Base-by-base conservation (phyloP, 306 rosid species). In the Cajanus cajan region DNA sequence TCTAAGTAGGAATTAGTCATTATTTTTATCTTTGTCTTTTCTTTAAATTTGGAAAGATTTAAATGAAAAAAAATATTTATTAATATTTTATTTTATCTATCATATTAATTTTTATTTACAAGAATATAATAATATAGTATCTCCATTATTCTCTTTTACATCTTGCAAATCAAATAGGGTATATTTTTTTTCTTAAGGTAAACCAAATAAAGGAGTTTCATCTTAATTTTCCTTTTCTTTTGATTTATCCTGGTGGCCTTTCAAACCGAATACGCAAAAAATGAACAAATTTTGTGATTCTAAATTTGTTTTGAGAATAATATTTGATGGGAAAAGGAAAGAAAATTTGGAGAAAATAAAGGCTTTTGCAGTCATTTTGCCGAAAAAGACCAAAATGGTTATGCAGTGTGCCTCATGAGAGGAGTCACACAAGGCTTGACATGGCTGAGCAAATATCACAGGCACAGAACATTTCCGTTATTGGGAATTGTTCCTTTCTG, bases 401-500 rank as follows among this genome's bases (percentile, higher is more conserved):
- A 28, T 13, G 6, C 70, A 37, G 31, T 16, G 31, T 16, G 70
- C 70, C 43, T 64, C 15, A 64, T 64, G 24, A 37, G 31, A 1
- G 71, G 71, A 64, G 28, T 64, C 71, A 64, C 24, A 62, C 6
- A 57, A 24, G 64, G 37, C 64, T n/a, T 59, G 67, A 59, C 21
- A 59, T 25, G 37, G 36, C 67, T 52, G 45, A 54, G 44, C 36
- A 67, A 68, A 14, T 14, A 68, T 68, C 33, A 25, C 39, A 74
- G 12, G 44, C 68, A 40, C 82, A 39, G 47, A 28, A 75, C 74
- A 61, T 45, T 70, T 61, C 82, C 39, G 65, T 74, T 59, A 62
- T 86, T 47, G 88, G 88, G 72, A 91, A 86, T 86, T 84, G 90
- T 59, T 82, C 68, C 40, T 63, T 71, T 73, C 45, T 33, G 44